Conservation (phyloP, 257 asterid genomes). For the Solanum corneliomulleri region DNA sequence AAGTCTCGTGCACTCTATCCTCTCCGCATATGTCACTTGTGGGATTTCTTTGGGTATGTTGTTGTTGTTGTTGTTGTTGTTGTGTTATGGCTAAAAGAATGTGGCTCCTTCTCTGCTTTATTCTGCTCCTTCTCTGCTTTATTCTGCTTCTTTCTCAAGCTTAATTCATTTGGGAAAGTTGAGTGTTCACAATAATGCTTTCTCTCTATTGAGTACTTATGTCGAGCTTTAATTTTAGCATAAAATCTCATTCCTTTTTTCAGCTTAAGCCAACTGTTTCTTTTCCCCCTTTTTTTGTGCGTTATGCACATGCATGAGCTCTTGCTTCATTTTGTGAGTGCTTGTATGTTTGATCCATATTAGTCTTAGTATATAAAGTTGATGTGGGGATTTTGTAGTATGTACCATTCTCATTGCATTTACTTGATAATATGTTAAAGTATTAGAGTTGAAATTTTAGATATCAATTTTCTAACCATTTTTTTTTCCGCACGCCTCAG, state of each 20-base stretch:
- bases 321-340: not conserved
- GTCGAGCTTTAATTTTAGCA: constrained; percentile 1
- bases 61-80: not conserved
- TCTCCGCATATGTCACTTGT: not conserved
- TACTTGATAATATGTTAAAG: not conserved
- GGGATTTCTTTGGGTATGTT: not conserved
- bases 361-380: not conserved
- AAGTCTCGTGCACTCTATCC: not conserved
- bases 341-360: not conserved
- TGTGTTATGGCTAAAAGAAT: not conserved
- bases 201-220: not conserved
- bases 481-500: not conserved
- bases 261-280: not conserved
- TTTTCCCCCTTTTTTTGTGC: not conserved
- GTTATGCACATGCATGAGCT: not conserved
- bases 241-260: constrained; percentile 34
- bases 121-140: not conserved
- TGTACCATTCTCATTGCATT: not conserved
- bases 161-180: not conserved
- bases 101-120: not conserved
- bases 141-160: not conserved
- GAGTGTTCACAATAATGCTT: not conserved
- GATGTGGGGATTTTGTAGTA: not conserved
- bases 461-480: not conserved
- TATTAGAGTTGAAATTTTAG: not conserved